Conservation (phyloP, 257 asterid species). For the Solanum okadae region DNA sequence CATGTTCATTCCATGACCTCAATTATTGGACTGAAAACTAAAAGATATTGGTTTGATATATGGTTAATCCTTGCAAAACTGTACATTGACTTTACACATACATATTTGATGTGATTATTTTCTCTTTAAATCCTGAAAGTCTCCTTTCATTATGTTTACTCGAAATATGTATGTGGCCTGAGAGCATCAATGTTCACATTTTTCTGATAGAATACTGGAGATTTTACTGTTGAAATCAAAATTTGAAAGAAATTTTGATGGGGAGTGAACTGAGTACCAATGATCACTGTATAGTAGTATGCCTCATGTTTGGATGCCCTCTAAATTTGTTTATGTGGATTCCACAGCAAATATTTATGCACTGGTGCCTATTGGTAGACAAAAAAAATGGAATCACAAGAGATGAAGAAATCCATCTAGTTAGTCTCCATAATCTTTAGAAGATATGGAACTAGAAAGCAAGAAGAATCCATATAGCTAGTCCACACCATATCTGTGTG, state of each 20-base stretch:
- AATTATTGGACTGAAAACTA: not conserved
- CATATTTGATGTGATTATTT: not conserved
- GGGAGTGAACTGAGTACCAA: not conserved
- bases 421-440: not conserved
- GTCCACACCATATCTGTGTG: not conserved
- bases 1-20: not conserved
- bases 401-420: not conserved
- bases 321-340: not conserved
- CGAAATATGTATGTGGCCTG: not conserved
- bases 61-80: not conserved
- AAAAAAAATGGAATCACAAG: not conserved
- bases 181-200: not conserved
- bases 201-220: not conserved
- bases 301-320: not conserved
- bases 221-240: not conserved
- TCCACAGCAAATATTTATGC: not conserved
- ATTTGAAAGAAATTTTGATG: not conserved
- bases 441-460: not conserved
- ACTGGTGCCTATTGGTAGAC: not conserved
- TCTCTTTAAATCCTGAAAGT: not conserved
- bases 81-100: not conserved
- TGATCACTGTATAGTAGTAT: not conserved
- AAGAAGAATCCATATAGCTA: not conserved
- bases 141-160: not conserved
- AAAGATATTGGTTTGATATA: not conserved